Percentiles rank a stretch among this genome's conserved stretches.
Evolutionary conservation across 345 rosid genomes (phyloP).

Genomic region (Acer saccharum): DNA sequence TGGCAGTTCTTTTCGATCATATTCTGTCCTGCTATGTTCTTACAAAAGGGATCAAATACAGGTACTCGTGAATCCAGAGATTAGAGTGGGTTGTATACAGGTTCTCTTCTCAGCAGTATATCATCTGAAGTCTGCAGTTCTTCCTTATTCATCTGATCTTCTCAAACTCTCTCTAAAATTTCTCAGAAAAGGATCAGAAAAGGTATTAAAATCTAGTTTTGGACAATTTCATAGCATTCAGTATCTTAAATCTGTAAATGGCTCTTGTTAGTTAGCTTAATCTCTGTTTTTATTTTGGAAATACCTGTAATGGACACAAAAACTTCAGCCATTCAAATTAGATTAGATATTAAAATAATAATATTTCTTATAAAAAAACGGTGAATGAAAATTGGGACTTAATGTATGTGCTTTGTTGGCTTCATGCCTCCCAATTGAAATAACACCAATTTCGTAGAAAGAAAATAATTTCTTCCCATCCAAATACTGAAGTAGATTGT

Average conservation of each 20-base stretch:
- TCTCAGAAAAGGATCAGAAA: slow-evolving; percentile 59
- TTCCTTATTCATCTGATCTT: slow-evolving; percentile 68
- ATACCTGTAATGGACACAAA: background rate
- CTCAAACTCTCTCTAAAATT: slow-evolving; percentile 63
- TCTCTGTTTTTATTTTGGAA: background rate
- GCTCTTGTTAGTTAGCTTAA: background rate
- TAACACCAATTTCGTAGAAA: background rate
- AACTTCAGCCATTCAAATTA: background rate
- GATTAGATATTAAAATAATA: background rate
- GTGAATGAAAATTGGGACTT: background rate
- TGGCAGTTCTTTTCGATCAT: background rate
- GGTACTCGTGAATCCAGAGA: slow-evolving; percentile 49
- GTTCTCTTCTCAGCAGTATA: slow-evolving; percentile 83
- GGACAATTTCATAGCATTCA: background rate
- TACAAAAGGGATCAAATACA: slow-evolving; percentile 30
- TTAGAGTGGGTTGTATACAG: slow-evolving; percentile 79
- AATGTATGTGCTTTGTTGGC: too few relatives aligned
- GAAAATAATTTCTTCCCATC: background rate
- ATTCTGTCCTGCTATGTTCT: slow-evolving; percentile 11
- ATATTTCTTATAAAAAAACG: background rate
- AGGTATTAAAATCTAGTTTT: slow-evolving; percentile 47
- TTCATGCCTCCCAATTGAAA: too few relatives aligned
- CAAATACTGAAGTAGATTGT: background rate
- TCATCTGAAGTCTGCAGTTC: slow-evolving; percentile 78
- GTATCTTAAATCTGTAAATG: background rate